phyloP scores from a whole-genome alignment of 257 asterid genomes.

The Forsythia suspensa region DNA sequence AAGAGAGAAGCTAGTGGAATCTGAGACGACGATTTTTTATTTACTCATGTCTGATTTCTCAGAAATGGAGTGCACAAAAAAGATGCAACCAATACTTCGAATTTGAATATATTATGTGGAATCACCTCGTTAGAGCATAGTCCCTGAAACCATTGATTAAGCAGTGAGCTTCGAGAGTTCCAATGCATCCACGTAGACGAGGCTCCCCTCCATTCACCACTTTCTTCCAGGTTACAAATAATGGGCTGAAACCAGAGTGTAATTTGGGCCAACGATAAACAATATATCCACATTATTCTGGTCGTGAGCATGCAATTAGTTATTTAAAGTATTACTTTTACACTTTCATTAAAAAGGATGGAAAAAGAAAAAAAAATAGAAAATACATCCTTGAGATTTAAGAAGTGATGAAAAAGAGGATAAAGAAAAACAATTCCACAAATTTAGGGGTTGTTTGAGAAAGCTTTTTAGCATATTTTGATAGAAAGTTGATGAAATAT shows the following conservation, averaged over 20 bases:
- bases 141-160: slow-evolving; percentile 80
- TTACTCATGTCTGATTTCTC: not conserved
- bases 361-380: slow-evolving; percentile 8
- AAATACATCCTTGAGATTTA: not conserved
- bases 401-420: not conserved
- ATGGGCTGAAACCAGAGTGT: slow-evolving; percentile 62
- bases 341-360: not conserved
- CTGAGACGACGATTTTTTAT: not conserved
- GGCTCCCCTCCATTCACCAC: slow-evolving; percentile 90
- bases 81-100: slow-evolving; percentile 5
- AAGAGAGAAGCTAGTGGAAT: not conserved
- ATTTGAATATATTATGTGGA: slow-evolving; percentile 5
- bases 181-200: slow-evolving; percentile 95
- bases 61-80: slow-evolving; percentile 6
- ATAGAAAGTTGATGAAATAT: too few relatives aligned
- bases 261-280: slow-evolving; percentile 20
- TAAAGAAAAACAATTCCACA: not conserved
- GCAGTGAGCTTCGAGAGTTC: slow-evolving; percentile 88
- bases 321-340: slow-evolving; percentile 5
- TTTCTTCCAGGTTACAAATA: slow-evolving; percentile 98
- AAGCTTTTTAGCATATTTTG: too few relatives aligned
- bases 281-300: slow-evolving; percentile 10
- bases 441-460: not conserved
- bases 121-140: slow-evolving; percentile 88
- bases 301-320: slow-evolving; percentile 5